phyloP scores from a whole-genome alignment of 495 filamentous ascomycete species.

The Xylaria curta region DNA sequence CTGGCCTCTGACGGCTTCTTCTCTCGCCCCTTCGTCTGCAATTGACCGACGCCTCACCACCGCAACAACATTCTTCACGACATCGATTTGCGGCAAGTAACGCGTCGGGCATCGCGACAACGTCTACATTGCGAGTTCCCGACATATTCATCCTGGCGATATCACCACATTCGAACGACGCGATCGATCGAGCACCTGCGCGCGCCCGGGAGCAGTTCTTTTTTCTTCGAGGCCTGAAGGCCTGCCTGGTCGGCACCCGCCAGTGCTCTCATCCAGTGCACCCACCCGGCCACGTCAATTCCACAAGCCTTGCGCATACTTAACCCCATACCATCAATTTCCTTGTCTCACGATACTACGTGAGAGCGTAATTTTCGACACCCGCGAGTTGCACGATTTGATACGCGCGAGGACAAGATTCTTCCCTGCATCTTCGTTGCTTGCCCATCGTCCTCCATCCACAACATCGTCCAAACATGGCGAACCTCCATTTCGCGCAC shows the following conservation, averaged over 20 bases:
- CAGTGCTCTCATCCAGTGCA: conserved; percentile 23
- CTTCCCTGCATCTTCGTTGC: conserved; percentile 27
- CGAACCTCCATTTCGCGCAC: conserved; percentile 88
- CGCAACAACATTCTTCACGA: conserved; percentile 27
- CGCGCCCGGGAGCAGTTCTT: conserved; percentile 43
- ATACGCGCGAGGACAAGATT: conserved; percentile 3
- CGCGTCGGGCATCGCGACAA: conserved; percentile 30
- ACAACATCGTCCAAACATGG: conserved; percentile 66
- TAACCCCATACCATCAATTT: conserved; percentile 18
- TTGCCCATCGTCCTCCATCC: conserved; percentile 16
- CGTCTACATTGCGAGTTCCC: conserved; percentile 14
- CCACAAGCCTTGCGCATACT: conserved; percentile 4
- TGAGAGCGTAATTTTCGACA: background rate
- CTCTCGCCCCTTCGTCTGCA: conserved; percentile 22
- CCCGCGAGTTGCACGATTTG: background rate
- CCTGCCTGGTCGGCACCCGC: conserved; percentile 28
- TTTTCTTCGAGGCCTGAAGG: conserved; percentile 35
- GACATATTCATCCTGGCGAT: conserved; percentile 19
- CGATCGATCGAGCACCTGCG: conserved; percentile 26
- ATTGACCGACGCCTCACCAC: conserved; percentile 22
- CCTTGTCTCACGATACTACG: conserved; percentile 24
- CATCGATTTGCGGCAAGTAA: conserved; percentile 24
- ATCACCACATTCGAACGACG: conserved; percentile 4
- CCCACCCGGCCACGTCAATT: background rate
- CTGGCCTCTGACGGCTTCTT: conserved; percentile 24